Base-by-base conservation (phyloP, 768 basidiomycete genomes). In the Mrakia hoshinonis region DNA sequence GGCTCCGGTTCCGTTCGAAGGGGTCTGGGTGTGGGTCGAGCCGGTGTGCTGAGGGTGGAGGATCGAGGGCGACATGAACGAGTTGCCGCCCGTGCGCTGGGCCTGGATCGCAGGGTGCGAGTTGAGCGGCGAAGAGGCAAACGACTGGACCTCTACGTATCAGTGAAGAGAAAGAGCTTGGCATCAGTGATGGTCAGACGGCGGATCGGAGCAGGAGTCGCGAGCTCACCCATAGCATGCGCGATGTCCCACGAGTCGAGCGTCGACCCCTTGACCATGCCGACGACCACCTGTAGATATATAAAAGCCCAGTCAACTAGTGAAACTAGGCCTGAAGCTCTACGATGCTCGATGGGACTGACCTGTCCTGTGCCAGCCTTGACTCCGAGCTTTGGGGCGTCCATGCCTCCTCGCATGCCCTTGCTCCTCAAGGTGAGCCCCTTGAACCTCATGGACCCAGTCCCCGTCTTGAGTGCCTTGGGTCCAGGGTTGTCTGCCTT, bases 181-280 rank as follows among this genome's bases (percentile, higher is more conserved):
- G 60, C 22, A 34, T 20, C 18, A n/a, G 26, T 15, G 43, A 38
- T 12, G 66, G 29, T 31, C 31, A 24, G 34, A 3, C 13, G 65
- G 38, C 46, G 49, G 13, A 54, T 2, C 11, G 11, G 24, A 4
- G 7, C n/a, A 24, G 24, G 11, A 34, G 55, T n/a, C 3, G 4
- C 5, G 15, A 31, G 36, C 58, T 22, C 15, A 61, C 58, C 58
- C 58, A 61, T 61, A 4, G 64, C 64, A 18, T 29, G 29, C 24
- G 39, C 39, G n/a, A 69, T 61, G 38, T 69, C 68, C 68, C 68
- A 69, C 9, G 38, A 60, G 47, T 69, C 68, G 13, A 69, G 58
- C 24, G 68, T 69, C 31, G 68, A 58, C 7, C 68, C 68, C 15
- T 39, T 47, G n/a, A 60, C 68, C 22, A 46, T 69, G 1, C 68